Base-by-base conservation (phyloP, 2,329 filamentous ascomycete genomes). In the Cercospora zeae-maydis region DNA sequence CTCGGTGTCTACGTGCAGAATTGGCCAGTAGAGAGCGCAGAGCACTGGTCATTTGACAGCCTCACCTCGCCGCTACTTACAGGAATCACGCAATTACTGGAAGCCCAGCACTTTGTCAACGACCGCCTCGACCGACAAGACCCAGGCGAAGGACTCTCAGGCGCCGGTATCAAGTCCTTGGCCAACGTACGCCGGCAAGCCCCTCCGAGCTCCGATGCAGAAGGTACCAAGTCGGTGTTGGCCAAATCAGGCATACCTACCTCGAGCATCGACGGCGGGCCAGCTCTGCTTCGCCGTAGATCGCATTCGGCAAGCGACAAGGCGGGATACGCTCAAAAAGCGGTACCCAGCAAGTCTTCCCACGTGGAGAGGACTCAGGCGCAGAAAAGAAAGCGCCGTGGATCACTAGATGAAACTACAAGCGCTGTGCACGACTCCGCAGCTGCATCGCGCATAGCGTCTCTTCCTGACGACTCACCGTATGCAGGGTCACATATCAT, bases 1-100 rank as follows among this genome's bases (percentile, higher is more conserved):
- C 82, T 97, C 62, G 92, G 92, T 0, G 75, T 96, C 10, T 89
- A 87, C 62, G 77, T 96, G 2, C 73, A 84, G 2, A 77, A 84
- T 31, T 92, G 93, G 72, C 89, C 91, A 0, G 79, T 80, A 10
- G 80, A 83, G 0, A 82, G 83, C 2, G 83, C 84, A 2, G 75
- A 79, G 14, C 80, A 83, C 3, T 96, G 92, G 89, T 86, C 90
- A 0, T 82, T 96, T 31, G 74, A 75, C 2, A 71, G 70, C 9
- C 75, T 77, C 0, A 52, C 52, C 8, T 70, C 79, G 7, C 76
- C 79, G 16, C 72, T 85, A 1, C 77, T 88, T 31, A 78, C 87
- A 21, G 86, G 87, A 0, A 78, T 84, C 2, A 81, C 82, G 1
- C 84, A 86, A 64, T 75, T 86, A 7, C 74, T 82, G 7, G 77